Evolutionary conservation across 441 rosid species (phyloP).

Genomic region (Flueggea neowawraea): DNA sequence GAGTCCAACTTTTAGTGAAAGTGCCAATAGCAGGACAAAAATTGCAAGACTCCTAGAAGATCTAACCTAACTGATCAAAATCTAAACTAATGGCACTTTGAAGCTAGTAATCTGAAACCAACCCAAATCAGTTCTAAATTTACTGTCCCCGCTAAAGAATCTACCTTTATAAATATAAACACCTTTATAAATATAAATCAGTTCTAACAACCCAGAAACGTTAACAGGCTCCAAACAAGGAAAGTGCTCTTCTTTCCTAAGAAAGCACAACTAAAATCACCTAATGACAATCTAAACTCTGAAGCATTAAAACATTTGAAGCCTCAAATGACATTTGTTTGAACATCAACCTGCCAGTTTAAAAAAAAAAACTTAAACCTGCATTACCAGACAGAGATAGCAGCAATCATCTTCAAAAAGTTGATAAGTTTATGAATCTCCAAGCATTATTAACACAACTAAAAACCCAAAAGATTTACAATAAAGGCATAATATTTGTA

Average conservation of each 20-base stretch:
- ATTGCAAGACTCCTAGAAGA: constrained; percentile 12
- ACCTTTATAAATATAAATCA: too few relatives aligned
- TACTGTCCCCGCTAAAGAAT: constrained; percentile 1
- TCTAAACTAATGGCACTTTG: not conserved
- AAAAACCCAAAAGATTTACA: not conserved
- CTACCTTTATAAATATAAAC: too few relatives aligned
- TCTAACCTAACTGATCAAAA: constrained; percentile 11
- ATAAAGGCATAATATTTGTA: constrained; percentile 1
- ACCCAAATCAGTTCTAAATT: constrained; percentile 5
- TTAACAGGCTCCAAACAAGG: not conserved
- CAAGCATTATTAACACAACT: not conserved
- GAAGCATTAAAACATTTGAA: not conserved
- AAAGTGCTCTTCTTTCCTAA: not conserved
- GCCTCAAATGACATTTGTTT: not conserved
- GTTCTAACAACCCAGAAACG: not conserved
- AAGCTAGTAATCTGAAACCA: constrained; percentile 1
- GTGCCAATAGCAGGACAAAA: constrained; percentile 9
- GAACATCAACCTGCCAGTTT: too few relatives aligned
- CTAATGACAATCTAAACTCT: not conserved
- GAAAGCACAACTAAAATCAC: not conserved
- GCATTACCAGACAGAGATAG: too few relatives aligned
- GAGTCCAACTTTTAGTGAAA: constrained; percentile 6
- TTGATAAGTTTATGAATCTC: not conserved
- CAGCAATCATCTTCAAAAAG: too few relatives aligned
- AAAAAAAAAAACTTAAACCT: too few relatives aligned